Evolutionary conservation across 2,329 filamentous ascomycete genomes (phyloP).

Genomic region (Cladosporium oxysporum): DNA sequence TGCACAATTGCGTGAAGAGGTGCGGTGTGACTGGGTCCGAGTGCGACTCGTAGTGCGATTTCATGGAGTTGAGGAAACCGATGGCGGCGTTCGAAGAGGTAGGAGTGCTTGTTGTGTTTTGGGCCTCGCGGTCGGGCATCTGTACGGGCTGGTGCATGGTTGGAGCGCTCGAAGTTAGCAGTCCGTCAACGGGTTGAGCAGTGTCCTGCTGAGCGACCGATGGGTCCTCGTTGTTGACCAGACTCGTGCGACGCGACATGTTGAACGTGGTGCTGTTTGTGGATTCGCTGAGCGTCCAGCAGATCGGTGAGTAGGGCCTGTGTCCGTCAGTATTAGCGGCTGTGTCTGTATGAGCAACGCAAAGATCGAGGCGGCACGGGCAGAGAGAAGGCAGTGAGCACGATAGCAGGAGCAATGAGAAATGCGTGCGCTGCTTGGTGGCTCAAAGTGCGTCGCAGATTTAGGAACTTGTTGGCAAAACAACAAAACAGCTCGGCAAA

Average conservation of each 20-base stretch:
- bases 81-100: not conserved
- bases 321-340: not conserved
- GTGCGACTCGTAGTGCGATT: not conserved
- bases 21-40: constrained; percentile 2
- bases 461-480: not conserved
- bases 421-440: not conserved
- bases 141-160: not conserved
- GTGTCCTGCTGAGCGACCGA: not conserved
- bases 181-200: not conserved
- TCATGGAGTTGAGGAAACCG: constrained; percentile 4
- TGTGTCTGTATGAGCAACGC: not conserved
- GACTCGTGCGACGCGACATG: not conserved
- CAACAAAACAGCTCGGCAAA: not conserved
- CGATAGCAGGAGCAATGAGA: not conserved
- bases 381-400: not conserved
- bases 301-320: not conserved
- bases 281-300: not conserved
- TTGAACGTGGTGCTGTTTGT: not conserved
- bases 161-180: not conserved
- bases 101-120: not conserved
- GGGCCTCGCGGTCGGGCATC: not conserved
- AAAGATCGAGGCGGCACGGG: not conserved
- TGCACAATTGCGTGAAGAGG: constrained; percentile 11
- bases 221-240: not conserved
- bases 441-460: not conserved